Base-by-base conservation (phyloP, 2,329 filamentous ascomycete species). In the Exophiala sp. region DNA sequence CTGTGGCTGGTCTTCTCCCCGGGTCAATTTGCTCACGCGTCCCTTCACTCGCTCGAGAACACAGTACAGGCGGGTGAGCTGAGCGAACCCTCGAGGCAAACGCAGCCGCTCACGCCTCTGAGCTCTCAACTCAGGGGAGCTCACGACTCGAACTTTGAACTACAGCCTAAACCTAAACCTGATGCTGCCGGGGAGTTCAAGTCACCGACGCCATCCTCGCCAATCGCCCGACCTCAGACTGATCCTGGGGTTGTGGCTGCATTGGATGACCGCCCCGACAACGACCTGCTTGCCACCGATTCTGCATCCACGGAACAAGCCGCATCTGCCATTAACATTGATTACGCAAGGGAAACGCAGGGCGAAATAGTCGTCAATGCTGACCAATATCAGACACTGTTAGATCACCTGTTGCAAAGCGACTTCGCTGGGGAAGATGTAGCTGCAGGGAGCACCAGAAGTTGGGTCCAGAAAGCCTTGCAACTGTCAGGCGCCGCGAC, bases 1-100 rank as follows among this genome's bases (percentile, higher is more conserved):
- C 76, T 97, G 21, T 98, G 94, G 91, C 72, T 96, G 21, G 83
- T 96, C 0, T 85, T 96, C 40, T 77, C 88, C 27, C 76, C 81
- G 0, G 66, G 70, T 4, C 52, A 68, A 27, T 57, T 66, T n/a
- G 19, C 11, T 8, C 29, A 48, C 24, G n/a, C 32, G 7, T n/a
- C 53, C n/a, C 45, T 39, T 13, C 22, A 13, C 13, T 14, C 23
- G 10, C 42, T 53, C 46, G 46, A 35, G 9, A 22, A 50, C 16
- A 19, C 8, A 16, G 9, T 14, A 14, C 22, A 38, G 6, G 29
- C 14, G 21, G 34, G 18, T 11, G 5, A 32, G 8, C 32, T 22
- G n/a, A 21, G 5, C 10, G 18, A 35, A 34, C 11, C 32, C 24
- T 27, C 3, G 11, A 32, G 11, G 7, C 29, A 32, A 10, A 14